These are phyloP conservation scores for Penicillium daleae DNA, from an alignment of 495 filamentous ascomycete genomes.

Conservation along the genomic window DNA sequence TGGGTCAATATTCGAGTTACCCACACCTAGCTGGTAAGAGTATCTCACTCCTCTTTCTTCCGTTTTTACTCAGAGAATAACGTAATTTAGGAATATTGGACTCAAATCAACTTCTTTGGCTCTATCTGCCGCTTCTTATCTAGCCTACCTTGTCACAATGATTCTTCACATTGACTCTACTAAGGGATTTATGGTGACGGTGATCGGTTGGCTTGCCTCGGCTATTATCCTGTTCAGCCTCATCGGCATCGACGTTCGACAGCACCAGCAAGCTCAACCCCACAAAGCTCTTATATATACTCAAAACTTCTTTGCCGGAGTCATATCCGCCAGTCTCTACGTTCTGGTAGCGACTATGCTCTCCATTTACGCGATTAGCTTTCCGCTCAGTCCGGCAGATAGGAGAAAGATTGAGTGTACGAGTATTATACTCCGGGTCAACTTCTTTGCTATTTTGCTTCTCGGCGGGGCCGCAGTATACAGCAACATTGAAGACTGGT, in stretches of 20 bases:
- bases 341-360: neutral
- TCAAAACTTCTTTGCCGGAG: constrained; percentile 2
- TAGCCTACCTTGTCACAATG: neutral
- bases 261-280: constrained; percentile 4
- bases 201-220: constrained; percentile 63
- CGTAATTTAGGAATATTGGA: neutral
- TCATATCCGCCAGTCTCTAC: constrained; percentile 5
- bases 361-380: neutral
- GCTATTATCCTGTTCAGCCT: constrained; percentile 50
- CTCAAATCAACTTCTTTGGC: constrained; percentile 6
- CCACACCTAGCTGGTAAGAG: neutral
- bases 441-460: constrained; percentile 72
- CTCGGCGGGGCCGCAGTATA: constrained; percentile 74
- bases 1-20: neutral
- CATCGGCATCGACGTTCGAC: constrained; percentile 7
- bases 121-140: neutral
- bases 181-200: constrained; percentile 40
- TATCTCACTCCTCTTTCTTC: neutral
- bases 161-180: constrained; percentile 9
- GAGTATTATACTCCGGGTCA: constrained; percentile 56
- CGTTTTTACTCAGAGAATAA: neutral
- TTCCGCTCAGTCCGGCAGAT: neutral
- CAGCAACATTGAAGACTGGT: constrained; percentile 71
- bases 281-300: neutral
- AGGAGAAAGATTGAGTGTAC: constrained; percentile 49